A percentile compares a stretch with the other conserved stretches of the same genome.
These are phyloP conservation scores for Talaromyces funiculosus DNA, from an alignment of 2,329 filamentous ascomycete genomes.

Conservation along the genomic window DNA sequence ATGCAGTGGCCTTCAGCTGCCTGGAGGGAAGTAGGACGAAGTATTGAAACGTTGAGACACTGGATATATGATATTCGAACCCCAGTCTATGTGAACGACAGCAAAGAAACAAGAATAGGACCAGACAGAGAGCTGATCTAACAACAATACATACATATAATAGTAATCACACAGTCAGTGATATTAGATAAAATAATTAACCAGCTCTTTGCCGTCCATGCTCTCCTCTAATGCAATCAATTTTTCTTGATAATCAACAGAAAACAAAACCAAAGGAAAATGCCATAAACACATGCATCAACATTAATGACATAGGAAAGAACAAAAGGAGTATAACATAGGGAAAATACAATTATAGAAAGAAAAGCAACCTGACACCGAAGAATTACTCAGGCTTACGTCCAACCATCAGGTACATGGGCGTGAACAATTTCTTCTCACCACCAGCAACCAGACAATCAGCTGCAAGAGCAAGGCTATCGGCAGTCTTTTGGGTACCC, in stretches of 20 bases:
- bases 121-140: not conserved
- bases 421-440: slow-evolving; percentile 87
- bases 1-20: too few species aligned
- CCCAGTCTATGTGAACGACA: not conserved
- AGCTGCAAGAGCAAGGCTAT: slow-evolving; percentile 74
- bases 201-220: not conserved
- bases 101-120: not conserved
- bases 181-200: not conserved
- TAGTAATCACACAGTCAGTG: not conserved
- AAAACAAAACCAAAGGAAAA: not conserved
- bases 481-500: slow-evolving; percentile 91
- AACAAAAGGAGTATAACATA: not conserved
- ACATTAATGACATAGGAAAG: slow-evolving; percentile 9
- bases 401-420: slow-evolving; percentile 96
- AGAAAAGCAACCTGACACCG: not conserved
- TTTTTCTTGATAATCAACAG: slow-evolving; percentile 4
- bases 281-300: slow-evolving; percentile 6
- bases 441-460: slow-evolving; percentile 85
- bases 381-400: slow-evolving; percentile 62
- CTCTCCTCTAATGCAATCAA: slow-evolving; percentile 1
- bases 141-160: not conserved
- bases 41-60: too few species aligned
- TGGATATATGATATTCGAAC: not conserved
- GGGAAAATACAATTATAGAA: slow-evolving; percentile 10
- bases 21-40: too few species aligned